phyloP scores from a whole-genome alignment of 2,329 filamentous ascomycete genomes.

The Ambrosiella xylebori region DNA sequence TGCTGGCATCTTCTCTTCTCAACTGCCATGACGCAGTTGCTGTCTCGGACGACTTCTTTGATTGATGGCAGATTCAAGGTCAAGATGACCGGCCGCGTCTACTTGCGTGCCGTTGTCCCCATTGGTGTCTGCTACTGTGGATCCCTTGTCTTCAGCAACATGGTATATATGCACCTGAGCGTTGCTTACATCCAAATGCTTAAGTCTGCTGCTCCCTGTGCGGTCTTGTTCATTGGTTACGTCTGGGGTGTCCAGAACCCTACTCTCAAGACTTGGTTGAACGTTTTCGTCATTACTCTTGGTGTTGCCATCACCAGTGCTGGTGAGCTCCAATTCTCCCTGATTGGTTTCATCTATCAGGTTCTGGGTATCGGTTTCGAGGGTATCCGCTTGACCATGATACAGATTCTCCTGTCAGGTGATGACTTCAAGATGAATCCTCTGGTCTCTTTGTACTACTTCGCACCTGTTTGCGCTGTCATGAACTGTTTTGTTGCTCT shows the following conservation, averaged over 20 bases:
- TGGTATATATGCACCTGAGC: constrained; percentile 50
- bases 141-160: constrained; percentile 48
- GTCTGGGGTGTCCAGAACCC: constrained; percentile 34
- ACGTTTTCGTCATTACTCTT: constrained; percentile 34
- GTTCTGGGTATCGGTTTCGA: constrained; percentile 63
- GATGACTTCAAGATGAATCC: constrained; percentile 76
- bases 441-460: constrained; percentile 77
- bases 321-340: constrained; percentile 53
- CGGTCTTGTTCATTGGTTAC: constrained; percentile 50
- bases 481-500: constrained; percentile 61
- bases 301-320: constrained; percentile 35
- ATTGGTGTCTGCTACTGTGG: constrained; percentile 50
- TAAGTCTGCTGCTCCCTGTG: constrained; percentile 50
- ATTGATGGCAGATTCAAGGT: constrained; percentile 46
- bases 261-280: constrained; percentile 26
- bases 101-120: constrained; percentile 45
- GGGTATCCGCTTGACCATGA: constrained; percentile 68
- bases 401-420: constrained; percentile 61
- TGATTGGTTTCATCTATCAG: constrained; percentile 51
- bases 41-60: constrained; percentile 44
- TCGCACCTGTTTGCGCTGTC: constrained; percentile 64
- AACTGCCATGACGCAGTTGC: constrained; percentile 46
- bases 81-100: constrained; percentile 42
- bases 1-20: constrained; percentile 54
- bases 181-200: constrained; percentile 58